These are phyloP conservation scores for Sclerospora graminicola DNA, from an alignment of 352 stramenopile species.

Conservation along the genomic window DNA sequence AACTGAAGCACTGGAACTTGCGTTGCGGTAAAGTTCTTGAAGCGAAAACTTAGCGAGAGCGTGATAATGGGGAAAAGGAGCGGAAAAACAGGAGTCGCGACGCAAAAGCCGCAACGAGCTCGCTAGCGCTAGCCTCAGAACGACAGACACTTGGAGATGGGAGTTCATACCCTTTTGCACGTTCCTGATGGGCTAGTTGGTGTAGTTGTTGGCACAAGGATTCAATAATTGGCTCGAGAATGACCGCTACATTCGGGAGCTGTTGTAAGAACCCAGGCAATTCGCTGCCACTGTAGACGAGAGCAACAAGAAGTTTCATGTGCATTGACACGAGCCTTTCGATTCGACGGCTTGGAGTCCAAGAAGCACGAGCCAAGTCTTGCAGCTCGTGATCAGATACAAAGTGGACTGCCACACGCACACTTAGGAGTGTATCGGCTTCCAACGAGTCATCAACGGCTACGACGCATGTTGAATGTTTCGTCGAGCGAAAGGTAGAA, in stretches of 20 bases:
- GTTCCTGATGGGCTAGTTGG: constrained; percentile 23
- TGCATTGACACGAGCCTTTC: constrained; percentile 27
- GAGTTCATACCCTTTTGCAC: constrained; percentile 26
- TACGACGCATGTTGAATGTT: constrained; percentile 11
- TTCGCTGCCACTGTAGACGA: constrained; percentile 15
- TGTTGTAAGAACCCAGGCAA: constrained; percentile 14
- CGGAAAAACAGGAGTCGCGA: constrained; percentile 52
- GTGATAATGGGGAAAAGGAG: constrained; percentile 32
- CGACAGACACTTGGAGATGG: constrained; percentile 12
- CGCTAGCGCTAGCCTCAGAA: constrained; percentile 1
- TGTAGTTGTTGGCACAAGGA: constrained; percentile 18
- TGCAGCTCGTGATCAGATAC: constrained; percentile 15
- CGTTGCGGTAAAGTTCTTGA: constrained; percentile 45
- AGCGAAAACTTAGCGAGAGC: constrained; percentile 71
- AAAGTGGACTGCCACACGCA: constrained; percentile 21
- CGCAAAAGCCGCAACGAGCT: constrained; percentile 33
- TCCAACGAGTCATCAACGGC: constrained; percentile 35
- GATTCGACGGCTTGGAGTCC: constrained; percentile 23
- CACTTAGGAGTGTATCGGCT: constrained; percentile 35
- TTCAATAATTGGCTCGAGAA: constrained; percentile 10
- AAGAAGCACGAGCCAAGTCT: constrained; percentile 8
- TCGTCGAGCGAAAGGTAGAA: constrained; percentile 9
- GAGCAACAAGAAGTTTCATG: constrained; percentile 40
- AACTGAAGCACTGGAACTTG: constrained; percentile 74
- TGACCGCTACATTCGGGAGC: constrained; percentile 17